phyloP scores from a whole-genome alignment of 2,329 filamentous ascomycete species.

The Phaeosphaeria sp. region DNA sequence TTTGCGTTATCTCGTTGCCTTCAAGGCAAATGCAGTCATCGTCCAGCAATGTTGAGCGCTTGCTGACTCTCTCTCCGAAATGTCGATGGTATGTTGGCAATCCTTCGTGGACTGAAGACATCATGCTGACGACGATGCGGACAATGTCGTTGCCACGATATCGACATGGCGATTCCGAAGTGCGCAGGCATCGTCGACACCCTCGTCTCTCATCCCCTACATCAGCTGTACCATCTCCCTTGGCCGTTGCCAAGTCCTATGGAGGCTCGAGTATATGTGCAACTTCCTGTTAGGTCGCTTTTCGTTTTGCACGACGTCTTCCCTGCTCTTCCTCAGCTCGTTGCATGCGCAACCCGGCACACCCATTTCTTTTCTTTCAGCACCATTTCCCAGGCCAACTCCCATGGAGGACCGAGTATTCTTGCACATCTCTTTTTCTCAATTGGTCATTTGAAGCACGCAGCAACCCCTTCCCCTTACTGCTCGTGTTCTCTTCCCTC shows the following conservation, averaged over 20 bases:
- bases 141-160: not conserved
- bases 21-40: too few species aligned
- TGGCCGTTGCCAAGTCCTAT: constrained; percentile 6
- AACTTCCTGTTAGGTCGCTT: not conserved
- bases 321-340: too few species aligned
- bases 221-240: not conserved
- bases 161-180: not conserved
- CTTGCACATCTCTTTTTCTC: not conserved
- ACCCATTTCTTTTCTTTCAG: not conserved
- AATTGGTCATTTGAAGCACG: too few species aligned
- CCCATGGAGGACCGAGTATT: constrained; percentile 8
- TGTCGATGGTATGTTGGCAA: not conserved
- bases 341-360: too few species aligned
- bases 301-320: too few species aligned
- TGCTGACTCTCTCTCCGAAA: not conserved
- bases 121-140: not conserved
- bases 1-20: not conserved
- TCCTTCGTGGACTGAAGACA: not conserved
- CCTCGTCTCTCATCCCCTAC: not conserved
- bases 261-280: constrained; percentile 1
- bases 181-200: not conserved
- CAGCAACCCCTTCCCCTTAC: too few species aligned
- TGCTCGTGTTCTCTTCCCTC: too few species aligned
- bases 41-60: not conserved
- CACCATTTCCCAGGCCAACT: not conserved